These are phyloP conservation scores for Axilococcus clingmanii DNA, from an alignment of 139 green algal genomes.

Conservation along the genomic window DNA sequence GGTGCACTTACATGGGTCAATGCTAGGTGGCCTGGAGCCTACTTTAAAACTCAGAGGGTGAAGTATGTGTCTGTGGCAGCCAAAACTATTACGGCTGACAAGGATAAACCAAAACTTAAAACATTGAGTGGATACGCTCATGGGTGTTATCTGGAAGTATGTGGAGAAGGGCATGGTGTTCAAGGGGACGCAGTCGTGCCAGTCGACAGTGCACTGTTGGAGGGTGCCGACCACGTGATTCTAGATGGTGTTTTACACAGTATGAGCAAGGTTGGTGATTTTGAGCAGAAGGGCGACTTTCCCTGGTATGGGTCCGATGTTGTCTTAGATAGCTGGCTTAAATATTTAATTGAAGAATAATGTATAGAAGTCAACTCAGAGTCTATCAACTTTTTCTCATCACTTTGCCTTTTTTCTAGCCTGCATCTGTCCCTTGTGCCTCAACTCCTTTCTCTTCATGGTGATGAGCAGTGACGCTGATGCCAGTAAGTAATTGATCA, in stretches of 20 bases:
- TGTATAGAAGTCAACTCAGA: too few species aligned
- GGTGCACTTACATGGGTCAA: conserved; percentile 56
- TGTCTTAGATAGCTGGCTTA: conserved; percentile 35
- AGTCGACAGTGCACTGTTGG: conserved; percentile 34
- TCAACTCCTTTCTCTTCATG: conserved; percentile 8
- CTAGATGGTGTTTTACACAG: conserved; percentile 57
- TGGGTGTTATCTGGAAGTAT: conserved; percentile 30
- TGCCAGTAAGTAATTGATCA: conserved; percentile 20
- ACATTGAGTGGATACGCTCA: conserved; percentile 13
- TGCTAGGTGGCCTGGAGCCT: conserved; percentile 44
- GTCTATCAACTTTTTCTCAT: neutral
- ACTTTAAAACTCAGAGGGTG: conserved; percentile 39
- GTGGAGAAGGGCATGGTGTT: conserved; percentile 32
- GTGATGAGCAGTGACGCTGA: neutral
- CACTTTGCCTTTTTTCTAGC: neutral
- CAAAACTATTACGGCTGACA: neutral
- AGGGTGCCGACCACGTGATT: conserved; percentile 44
- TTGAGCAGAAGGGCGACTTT: conserved; percentile 24
- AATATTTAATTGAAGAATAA: conserved; percentile 3
- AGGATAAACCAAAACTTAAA: conserved; percentile 8
- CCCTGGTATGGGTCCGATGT: conserved; percentile 31
- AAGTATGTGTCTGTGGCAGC: conserved; percentile 23
- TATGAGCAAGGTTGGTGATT: conserved; percentile 47
- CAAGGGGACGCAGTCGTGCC: conserved; percentile 65
- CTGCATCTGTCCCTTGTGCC: too few species aligned